A percentile compares a stretch with the other conserved stretches of the same genome.
Conservation (phyloP, 768 basidiomycete species). For the Mycena alexandri region DNA sequence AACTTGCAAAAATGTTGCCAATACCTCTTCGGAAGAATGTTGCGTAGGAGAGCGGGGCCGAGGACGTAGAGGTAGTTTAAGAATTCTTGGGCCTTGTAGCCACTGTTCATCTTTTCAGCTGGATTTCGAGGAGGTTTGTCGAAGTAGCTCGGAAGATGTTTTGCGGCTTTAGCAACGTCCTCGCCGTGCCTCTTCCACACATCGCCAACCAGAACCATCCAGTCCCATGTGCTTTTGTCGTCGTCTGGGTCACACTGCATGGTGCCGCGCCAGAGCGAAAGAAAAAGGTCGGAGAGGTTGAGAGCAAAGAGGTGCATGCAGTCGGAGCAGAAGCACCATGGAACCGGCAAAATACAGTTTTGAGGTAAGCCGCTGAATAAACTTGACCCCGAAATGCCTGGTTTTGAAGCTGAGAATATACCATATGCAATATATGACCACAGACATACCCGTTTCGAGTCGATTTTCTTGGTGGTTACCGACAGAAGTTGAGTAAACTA, state of each 20-base stretch:
- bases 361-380: conserved; percentile 6
- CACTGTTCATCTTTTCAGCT: conserved; percentile 41
- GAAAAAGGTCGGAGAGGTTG: conserved; percentile 40
- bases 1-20: conserved; percentile 33
- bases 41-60: conserved; percentile 17
- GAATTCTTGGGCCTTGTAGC: conserved; percentile 33
- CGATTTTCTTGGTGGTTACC: conserved; percentile 43
- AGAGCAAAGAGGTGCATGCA: conserved; percentile 49
- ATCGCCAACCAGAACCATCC: conserved; percentile 39
- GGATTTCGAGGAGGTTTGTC: conserved; percentile 42
- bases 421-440: too few species aligned
- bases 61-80: conserved; percentile 4
- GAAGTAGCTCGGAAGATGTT: conserved; percentile 27
- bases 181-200: conserved; percentile 40
- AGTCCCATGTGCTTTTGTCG: conserved; percentile 45
- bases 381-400: background rate
- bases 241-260: conserved; percentile 42
- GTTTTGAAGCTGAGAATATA: conserved; percentile 29
- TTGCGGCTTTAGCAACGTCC: conserved; percentile 18
- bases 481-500: conserved; percentile 52
- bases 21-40: conserved; percentile 12
- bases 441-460: conserved; percentile 32
- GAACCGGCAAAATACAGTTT: conserved; percentile 27
- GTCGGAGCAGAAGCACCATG: conserved; percentile 44
- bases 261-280: conserved; percentile 40